Evolutionary conservation across 2,329 filamentous ascomycete genomes (phyloP), one percentile per base, ranked within the genome.

Genomic region (Beauveria pseudobassiana): DNA sequence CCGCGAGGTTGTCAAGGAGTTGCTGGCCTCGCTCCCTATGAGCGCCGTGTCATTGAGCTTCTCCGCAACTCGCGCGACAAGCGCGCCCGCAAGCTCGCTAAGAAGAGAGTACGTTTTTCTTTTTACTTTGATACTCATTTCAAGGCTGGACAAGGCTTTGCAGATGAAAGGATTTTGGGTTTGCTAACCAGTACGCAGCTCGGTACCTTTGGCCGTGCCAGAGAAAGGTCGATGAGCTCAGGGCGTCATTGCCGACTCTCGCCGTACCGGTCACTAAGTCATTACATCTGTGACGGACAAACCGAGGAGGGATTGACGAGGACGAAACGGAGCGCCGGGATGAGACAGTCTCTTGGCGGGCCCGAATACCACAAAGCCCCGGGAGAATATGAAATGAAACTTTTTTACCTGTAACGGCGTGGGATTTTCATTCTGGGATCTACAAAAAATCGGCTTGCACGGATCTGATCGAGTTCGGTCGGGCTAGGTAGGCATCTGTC

Each of bases 161-260:
- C 26, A 20, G 8, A 24, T 59, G 40, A 42, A 20, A 64, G 30
- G 26, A 38, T 16, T 14, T 16, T 38, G 34, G 34, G 34, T 16
- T 24, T 38, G 20, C 43, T 50, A 40, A 59, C 71, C 73, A 65
- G 73, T 68, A 62, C 63, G 67, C 68, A 95, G 89, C 93, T 99
- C 84, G 95, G 95, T 78, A 98, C 95, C 73, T 98, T 98, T 81
- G 90, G 91, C 76, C 93, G 95, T 80, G 93, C 93, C 76, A 99
- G 93, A 88, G 86, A 79, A 99, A 99, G 93, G 95, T 99, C 72
- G 95, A 99, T 78, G 93, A 98, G 84, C 91, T 99, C 91, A 92
- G 83, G 87, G 91, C 75, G 90, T 99, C 80, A 99, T 99, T 77
- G 91, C 93, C 75, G 95, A 98, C 85, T 88, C 93, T 77, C 93